Evolutionary conservation across 495 filamentous ascomycete species (phyloP).

Genomic region (Amphirosellinia nigrospora): DNA sequence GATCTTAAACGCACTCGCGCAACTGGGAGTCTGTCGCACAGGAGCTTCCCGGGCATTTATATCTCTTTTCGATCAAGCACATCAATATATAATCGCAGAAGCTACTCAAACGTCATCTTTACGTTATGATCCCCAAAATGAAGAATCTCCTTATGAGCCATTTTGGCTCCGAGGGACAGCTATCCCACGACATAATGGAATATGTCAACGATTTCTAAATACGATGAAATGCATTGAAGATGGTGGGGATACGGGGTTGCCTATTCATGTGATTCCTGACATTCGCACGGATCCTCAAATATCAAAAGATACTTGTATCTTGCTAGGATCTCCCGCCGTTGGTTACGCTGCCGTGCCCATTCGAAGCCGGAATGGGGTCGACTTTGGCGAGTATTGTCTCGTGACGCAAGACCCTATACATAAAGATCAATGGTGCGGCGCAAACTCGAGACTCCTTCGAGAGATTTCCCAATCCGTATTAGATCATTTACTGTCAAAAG

Average conservation of each 20-base stretch:
- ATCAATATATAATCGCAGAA: conserved; percentile 66
- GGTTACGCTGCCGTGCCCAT: conserved; percentile 71
- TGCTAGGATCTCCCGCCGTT: conserved; percentile 49
- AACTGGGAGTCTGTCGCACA: conserved; percentile 61
- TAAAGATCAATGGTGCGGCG: conserved; percentile 37
- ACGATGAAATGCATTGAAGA: conserved; percentile 16
- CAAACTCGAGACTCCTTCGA: conserved; percentile 46
- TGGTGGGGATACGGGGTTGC: conserved; percentile 39
- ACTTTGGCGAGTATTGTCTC: conserved; percentile 72
- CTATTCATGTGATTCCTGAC: conserved; percentile 56
- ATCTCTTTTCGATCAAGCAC: conserved; percentile 63
- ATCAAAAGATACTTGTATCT: conserved; percentile 45
- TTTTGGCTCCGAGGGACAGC: conserved; percentile 49
- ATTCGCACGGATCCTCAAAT: conserved; percentile 52
- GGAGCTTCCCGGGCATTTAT: conserved; percentile 58
- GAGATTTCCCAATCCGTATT: conserved; percentile 62
- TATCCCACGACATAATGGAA: conserved; percentile 49
- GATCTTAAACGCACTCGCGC: conserved; percentile 66
- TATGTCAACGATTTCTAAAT: conserved; percentile 55
- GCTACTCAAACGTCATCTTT: conserved; percentile 59
- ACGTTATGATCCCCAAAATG: conserved; percentile 39
- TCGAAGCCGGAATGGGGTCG: conserved; percentile 67
- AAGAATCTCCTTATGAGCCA: conserved; percentile 36
- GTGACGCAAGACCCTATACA: conserved; percentile 60
- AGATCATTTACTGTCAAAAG: conserved; percentile 64